Conservation (phyloP, 306 rosid genomes). For the Vigna radiata region DNA sequence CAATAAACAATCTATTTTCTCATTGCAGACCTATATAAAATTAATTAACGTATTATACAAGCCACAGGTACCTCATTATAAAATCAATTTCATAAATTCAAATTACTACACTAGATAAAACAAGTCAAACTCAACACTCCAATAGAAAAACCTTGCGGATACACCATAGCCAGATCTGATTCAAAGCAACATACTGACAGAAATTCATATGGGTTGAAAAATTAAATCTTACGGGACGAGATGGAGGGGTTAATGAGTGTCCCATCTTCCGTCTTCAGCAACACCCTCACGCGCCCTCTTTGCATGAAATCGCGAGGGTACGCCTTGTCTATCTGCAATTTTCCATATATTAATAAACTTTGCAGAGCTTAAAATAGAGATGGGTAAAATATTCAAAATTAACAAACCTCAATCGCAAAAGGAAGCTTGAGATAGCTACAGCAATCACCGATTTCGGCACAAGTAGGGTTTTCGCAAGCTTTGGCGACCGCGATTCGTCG, state of each 20-base stretch:
- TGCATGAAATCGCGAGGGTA: conserved; percentile 95
- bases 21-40: neutral
- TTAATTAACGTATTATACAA: too few species aligned
- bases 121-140: too few species aligned
- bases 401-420: conserved; percentile 75
- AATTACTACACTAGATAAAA: too few species aligned
- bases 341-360: neutral
- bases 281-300: conserved; percentile 83
- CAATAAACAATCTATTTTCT: neutral
- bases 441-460: conserved; percentile 87
- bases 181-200: too few species aligned
- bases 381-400: neutral
- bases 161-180: too few species aligned
- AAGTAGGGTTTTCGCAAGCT: conserved; percentile 87
- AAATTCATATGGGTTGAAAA: too few species aligned
- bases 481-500: conserved; percentile 70
- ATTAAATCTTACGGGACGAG: conserved; percentile 60
- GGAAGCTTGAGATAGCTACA: conserved; percentile 77
- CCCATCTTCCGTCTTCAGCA: conserved; percentile 86
- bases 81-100: too few species aligned
- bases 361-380: neutral
- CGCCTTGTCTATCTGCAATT: conserved; percentile 71
- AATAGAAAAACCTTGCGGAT: too few species aligned
- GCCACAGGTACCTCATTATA: too few species aligned
- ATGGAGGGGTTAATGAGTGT: conserved; percentile 67